A percentile compares a stretch with the other conserved stretches of the same genome.
Evolutionary conservation across 2,329 filamentous ascomycete species (phyloP).

Genomic region (Colletotrichum sp.): DNA sequence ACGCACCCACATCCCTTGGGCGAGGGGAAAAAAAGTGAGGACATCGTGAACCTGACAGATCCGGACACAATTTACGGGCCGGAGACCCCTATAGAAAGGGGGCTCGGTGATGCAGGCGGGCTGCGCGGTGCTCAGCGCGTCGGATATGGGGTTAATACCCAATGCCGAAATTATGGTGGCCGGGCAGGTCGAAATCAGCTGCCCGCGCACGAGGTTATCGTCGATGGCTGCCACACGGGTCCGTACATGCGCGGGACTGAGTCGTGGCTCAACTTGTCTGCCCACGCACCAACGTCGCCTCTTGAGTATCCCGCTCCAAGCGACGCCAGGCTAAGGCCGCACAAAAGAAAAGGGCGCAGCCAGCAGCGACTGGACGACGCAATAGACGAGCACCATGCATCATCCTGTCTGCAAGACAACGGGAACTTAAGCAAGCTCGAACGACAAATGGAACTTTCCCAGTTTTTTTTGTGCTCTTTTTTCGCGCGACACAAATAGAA

Average conservation of each 20-base stretch:
- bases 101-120: background rate
- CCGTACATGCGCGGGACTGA: background rate
- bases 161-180: background rate
- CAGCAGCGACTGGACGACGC: background rate
- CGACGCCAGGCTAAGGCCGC: background rate
- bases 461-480: background rate
- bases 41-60: background rate
- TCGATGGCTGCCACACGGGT: slow-evolving; percentile 1
- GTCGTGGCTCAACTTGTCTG: background rate
- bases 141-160: background rate
- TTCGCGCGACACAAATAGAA: background rate
- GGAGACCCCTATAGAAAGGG: background rate
- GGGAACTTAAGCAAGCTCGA: background rate
- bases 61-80: background rate
- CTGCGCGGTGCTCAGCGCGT: background rate
- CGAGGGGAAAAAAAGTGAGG: background rate
- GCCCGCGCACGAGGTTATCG: slow-evolving; percentile 1
- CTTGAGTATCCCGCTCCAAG: slow-evolving; percentile 5
- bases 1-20: background rate
- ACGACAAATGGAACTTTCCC: background rate
- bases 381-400: slow-evolving; percentile 3
- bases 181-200: background rate
- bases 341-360: background rate
- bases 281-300: background rate
- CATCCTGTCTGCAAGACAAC: background rate